Evolutionary conservation across 139 green algal genomes (phyloP).

Genomic region (Deuterostichococcus epilithicus): DNA sequence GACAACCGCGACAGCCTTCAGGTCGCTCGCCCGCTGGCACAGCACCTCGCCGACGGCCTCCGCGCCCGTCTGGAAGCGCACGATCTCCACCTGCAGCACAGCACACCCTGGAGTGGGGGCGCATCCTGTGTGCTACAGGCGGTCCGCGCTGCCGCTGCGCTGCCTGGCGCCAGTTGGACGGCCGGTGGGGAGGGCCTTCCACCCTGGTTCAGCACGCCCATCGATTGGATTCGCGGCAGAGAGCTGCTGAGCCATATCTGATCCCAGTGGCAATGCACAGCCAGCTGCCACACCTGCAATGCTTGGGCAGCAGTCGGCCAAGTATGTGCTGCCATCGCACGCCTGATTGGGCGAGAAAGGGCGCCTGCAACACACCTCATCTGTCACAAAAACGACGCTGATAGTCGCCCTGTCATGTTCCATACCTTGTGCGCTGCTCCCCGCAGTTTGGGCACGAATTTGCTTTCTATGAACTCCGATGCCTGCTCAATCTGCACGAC

Average conservation of each 20-base stretch:
- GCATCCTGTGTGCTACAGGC: background rate
- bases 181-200: background rate
- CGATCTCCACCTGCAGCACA: background rate
- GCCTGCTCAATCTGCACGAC: constrained; percentile 2
- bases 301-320: too few species aligned
- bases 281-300: background rate
- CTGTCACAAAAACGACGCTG: background rate
- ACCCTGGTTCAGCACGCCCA: background rate
- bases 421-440: constrained; percentile 1
- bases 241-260: background rate
- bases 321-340: too few species aligned
- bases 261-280: background rate
- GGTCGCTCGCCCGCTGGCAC: constrained; percentile 19
- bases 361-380: too few species aligned
- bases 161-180: background rate
- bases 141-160: background rate
- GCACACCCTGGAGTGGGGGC: background rate
- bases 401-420: background rate
- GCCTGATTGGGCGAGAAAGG: too few species aligned
- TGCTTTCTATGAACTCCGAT: constrained; percentile 10
- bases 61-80: background rate
- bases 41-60: constrained; percentile 20
- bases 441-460: constrained; percentile 13
- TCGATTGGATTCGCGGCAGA: too few species aligned
- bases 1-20: constrained; percentile 14